phyloP scores from a whole-genome alignment of 805 yeast species.

The Monosporozyma servazzii region DNA sequence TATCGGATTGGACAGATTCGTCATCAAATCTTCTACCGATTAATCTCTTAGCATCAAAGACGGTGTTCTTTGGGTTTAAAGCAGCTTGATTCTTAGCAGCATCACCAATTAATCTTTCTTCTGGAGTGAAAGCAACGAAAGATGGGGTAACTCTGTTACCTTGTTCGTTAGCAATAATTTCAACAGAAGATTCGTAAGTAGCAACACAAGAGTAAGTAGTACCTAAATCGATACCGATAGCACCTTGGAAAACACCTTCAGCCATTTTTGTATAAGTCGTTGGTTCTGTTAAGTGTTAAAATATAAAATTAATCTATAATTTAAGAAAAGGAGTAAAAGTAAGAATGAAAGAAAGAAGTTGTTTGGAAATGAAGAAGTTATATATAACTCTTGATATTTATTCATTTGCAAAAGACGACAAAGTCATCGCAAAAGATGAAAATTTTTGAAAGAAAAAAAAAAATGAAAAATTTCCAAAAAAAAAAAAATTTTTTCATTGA shows the following conservation, averaged over 20 bases:
- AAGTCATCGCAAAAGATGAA: constrained; percentile 1
- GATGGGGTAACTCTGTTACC: constrained; percentile 98
- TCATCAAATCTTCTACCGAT: constrained; percentile 85
- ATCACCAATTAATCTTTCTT: constrained; percentile 91
- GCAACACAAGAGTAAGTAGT: constrained; percentile 95
- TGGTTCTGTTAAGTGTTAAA: constrained; percentile 25
- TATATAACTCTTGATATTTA: constrained; percentile 1
- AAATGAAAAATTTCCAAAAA: too few species aligned
- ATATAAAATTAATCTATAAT: not conserved
- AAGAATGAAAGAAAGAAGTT: not conserved
- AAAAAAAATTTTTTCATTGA: too few species aligned
- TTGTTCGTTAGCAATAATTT: constrained; percentile 94
- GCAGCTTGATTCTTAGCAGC: constrained; percentile 98
- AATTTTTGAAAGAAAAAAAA: not conserved
- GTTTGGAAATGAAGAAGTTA: not conserved
- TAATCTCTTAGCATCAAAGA: constrained; percentile 85
- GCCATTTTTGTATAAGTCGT: constrained; percentile 50
- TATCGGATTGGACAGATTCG: constrained; percentile 66
- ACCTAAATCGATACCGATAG: constrained; percentile 96
- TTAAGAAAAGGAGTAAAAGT: not conserved
- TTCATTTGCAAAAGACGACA: not conserved
- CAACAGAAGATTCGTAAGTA: constrained; percentile 87
- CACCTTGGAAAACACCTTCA: constrained; percentile 99
- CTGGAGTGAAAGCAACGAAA: constrained; percentile 87
- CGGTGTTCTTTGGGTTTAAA: constrained; percentile 83